Conservation (phyloP, 371 early-diverging fungal species). For the Mortierella sp. region DNA sequence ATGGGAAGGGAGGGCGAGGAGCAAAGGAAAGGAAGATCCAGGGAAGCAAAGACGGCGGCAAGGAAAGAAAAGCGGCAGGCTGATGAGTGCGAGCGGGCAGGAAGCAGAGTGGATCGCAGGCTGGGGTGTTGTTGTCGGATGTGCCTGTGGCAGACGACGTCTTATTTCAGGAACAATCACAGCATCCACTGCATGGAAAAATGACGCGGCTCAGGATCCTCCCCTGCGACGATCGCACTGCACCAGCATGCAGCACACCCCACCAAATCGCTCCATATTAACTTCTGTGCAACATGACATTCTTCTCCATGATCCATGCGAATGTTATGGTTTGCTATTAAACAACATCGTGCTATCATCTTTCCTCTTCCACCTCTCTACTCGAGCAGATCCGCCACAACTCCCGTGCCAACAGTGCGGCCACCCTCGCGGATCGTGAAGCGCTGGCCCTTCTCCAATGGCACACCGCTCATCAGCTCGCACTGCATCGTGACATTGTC, state of each 20-base stretch:
- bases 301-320: too few species aligned
- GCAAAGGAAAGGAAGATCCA: neutral
- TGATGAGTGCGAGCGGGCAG: neutral
- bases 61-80: neutral
- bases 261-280: too few species aligned
- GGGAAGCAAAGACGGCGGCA: neutral
- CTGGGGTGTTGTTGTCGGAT: too few species aligned
- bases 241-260: too few species aligned
- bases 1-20: conserved; percentile 1
- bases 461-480: conserved; percentile 83
- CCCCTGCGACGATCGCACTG: too few species aligned
- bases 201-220: too few species aligned
- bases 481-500: conserved; percentile 91
- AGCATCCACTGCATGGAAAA: too few species aligned
- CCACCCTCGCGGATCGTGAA: conserved; percentile 99
- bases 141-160: too few species aligned
- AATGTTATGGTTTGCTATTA: too few species aligned
- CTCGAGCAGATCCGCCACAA: conserved; percentile 66
- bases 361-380: conserved; percentile 45
- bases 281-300: too few species aligned
- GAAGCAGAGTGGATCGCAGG: neutral
- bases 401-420: conserved; percentile 96
- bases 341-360: neutral
- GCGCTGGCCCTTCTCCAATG: conserved; percentile 92
- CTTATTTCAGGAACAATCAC: too few species aligned